Base-by-base conservation (phyloP, 306 rosid genomes). In the Lablab purpureus region DNA sequence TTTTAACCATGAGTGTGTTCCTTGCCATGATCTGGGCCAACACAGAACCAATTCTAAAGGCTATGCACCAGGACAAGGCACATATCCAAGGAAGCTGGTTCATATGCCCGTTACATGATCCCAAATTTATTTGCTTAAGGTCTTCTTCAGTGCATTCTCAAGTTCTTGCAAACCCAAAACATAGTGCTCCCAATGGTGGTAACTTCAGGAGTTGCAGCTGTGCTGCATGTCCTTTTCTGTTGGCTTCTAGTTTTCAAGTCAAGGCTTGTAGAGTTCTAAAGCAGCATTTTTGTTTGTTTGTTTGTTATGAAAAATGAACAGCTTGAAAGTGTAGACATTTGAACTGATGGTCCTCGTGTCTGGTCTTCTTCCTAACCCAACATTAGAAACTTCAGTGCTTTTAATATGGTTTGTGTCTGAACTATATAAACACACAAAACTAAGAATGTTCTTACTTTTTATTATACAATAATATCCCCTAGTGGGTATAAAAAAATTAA, bases 281-380 rank as follows among this genome's bases (percentile, higher is more conserved):
- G 80, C 52, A 90, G 83, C 2, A 5, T 1, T 1, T 13, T 21
- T 7, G n/a, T n/a, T 23, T 66, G 2, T 13, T 49, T 5, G 7
- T 77, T 22, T n/a, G n/a, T n/a, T n/a, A n/a, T n/a, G n/a, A n/a
- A n/a, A 23, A 82, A 64, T 60, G 30, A 73, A 71, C 94, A 91
- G 96, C 84, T 75, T 91, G 85, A 86, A 91, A 81, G 76, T 82
- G 27, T 89, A 92, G 90, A 79, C 92, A 69, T 91, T 91, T 71
- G 91, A 89, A 67, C 0, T 89, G 73, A 52, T 89, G 81, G 88
- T 91, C 75, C 76, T 89, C 78, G 43, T 87, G 55, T 78, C 93
- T 4, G 93, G 92, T 40, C 90, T 89, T 85, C 97, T 91, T 65
- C 93, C 93, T 1, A 78, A 88, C 30, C 97, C 97, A 21, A 25